Evolutionary conservation across 202 grass and related monocot genomes (phyloP).

Genomic region (Schoenoplectus tabernaemontani): DNA sequence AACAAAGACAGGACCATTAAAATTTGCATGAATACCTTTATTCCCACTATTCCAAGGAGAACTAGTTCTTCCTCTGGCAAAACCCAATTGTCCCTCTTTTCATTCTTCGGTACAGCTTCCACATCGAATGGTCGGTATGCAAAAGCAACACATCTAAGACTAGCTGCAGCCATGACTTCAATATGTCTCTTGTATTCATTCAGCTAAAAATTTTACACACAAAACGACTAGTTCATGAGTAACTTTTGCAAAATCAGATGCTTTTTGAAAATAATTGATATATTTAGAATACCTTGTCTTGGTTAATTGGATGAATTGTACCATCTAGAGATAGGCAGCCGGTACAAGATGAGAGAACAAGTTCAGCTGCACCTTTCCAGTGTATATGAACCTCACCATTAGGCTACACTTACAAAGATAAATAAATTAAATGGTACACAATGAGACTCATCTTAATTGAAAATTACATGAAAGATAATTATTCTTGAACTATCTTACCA

Average conservation of each 20-base stretch:
- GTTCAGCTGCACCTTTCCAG: constrained; percentile 95
- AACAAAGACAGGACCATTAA: not conserved
- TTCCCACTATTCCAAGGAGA: constrained; percentile 80
- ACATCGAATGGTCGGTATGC: constrained; percentile 47
- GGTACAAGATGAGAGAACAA: constrained; percentile 73
- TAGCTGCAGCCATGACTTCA: constrained; percentile 59
- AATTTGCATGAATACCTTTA: constrained; percentile 49
- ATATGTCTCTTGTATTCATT: constrained; percentile 70
- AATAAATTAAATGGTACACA: not conserved
- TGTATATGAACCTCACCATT: constrained; percentile 54
- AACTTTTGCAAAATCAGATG: not conserved
- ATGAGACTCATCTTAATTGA: constrained; percentile 4
- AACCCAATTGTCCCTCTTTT: constrained; percentile 54
- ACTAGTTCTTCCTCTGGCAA: constrained; percentile 74
- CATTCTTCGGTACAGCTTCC: constrained; percentile 46
- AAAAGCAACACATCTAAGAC: constrained; percentile 89
- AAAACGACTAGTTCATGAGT: not conserved
- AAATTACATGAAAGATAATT: constrained; percentile 1
- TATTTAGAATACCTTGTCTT: constrained; percentile 38
- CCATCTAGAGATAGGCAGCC: constrained; percentile 58
- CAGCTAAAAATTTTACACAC: constrained; percentile 34
- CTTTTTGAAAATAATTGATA: not conserved
- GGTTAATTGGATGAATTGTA: constrained; percentile 49
- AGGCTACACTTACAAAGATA: constrained; percentile 38
- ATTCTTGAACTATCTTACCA: constrained; percentile 22